phyloP scores from a whole-genome alignment of 202 grass and related monocot genomes.

The Carex arenaria region DNA sequence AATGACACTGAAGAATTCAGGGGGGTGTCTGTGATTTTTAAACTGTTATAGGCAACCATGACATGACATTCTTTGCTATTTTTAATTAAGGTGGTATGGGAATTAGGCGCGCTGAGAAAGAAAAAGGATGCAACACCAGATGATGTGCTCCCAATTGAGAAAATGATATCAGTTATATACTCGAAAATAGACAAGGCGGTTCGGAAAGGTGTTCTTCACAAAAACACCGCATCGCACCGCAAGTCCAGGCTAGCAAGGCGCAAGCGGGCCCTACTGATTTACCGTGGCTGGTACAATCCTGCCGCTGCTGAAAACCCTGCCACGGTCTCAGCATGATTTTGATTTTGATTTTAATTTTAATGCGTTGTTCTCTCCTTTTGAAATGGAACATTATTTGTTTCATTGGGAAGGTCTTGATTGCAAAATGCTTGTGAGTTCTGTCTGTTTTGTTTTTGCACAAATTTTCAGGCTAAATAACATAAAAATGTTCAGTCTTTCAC shows the following conservation, averaged over 20 bases:
- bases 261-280: constrained; percentile 74
- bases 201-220: constrained; percentile 65
- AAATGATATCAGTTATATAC: constrained; percentile 66
- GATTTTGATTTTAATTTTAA: not conserved
- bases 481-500: not conserved
- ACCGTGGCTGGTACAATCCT: constrained; percentile 79
- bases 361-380: not conserved
- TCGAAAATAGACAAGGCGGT: constrained; percentile 86
- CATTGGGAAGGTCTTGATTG: not conserved
- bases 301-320: constrained; percentile 34
- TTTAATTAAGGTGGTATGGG: constrained; percentile 31
- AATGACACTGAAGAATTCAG: not conserved
- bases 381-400: not conserved
- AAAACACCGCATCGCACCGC: constrained; percentile 71
- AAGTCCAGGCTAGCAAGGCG: constrained; percentile 79
- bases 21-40: not conserved
- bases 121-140: constrained; percentile 67
- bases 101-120: constrained; percentile 70
- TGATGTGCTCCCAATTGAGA: constrained; percentile 73
- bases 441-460: not conserved
- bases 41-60: not conserved
- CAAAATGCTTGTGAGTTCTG: not conserved
- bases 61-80: not conserved
- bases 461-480: not conserved
- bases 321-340: not conserved